A percentile compares a stretch with the other conserved stretches of the same genome.
phyloP scores from a whole-genome alignment of 2,329 filamentous ascomycete species.

The Gliomastix tumulicola region DNA sequence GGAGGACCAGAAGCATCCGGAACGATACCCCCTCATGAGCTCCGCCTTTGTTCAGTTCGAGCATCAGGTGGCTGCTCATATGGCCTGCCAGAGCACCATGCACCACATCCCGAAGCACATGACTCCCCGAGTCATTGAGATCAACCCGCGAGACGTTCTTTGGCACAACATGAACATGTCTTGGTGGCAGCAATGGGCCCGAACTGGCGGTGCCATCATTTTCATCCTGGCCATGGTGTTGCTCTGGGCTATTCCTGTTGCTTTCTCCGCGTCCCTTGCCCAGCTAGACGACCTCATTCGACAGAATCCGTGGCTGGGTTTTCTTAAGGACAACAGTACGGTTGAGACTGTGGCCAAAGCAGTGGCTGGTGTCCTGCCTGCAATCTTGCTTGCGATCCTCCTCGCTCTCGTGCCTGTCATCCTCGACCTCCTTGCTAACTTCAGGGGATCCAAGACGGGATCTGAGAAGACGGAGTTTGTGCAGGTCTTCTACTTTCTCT shows the following conservation, averaged over 20 bases:
- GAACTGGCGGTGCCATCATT: constrained; percentile 57
- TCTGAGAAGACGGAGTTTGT: constrained; percentile 75
- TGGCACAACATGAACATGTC: constrained; percentile 97
- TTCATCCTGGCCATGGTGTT: constrained; percentile 71
- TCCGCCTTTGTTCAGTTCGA: constrained; percentile 99
- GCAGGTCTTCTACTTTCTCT: constrained; percentile 87
- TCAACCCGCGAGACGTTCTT: constrained; percentile 84
- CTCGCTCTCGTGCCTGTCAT: constrained; percentile 77
- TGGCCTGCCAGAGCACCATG: constrained; percentile 89
- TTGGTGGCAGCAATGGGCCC: constrained; percentile 87
- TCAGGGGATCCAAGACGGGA: constrained; percentile 78
- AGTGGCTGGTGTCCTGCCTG: constrained; percentile 81
- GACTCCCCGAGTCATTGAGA: constrained; percentile 87
- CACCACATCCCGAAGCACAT: constrained; percentile 92
- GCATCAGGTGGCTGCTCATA: constrained; percentile 92
- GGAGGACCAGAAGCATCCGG: constrained; percentile 75
- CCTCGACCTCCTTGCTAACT: constrained; percentile 62
- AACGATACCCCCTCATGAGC: constrained; percentile 86
- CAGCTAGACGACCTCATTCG: constrained; percentile 66
- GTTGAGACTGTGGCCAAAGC: constrained; percentile 55
- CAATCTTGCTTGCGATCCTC: constrained; percentile 67
- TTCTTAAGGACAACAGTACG: constrained; percentile 52
- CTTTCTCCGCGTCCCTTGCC: constrained; percentile 76
- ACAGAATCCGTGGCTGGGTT: constrained; percentile 61
- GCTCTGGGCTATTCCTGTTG: constrained; percentile 85